These are phyloP conservation scores for Xylaria nigripes DNA, from an alignment of 495 filamentous ascomycete genomes.

Conservation along the genomic window DNA sequence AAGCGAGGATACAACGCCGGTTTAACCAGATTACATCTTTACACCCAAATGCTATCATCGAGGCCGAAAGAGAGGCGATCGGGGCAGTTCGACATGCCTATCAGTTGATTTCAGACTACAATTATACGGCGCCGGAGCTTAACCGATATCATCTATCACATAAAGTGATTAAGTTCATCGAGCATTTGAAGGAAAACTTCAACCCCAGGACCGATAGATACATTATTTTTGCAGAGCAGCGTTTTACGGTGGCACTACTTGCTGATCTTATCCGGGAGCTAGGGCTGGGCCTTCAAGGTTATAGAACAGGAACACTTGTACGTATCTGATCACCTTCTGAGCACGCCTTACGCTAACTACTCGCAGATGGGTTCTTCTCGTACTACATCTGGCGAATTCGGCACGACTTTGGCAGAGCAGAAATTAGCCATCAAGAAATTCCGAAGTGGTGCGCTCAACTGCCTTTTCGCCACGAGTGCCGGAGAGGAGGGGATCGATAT, in stretches of 20 bases:
- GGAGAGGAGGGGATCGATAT: conserved; percentile 96
- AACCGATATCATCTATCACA: conserved; percentile 48
- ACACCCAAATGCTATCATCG: conserved; percentile 25
- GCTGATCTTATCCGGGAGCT: conserved; percentile 51
- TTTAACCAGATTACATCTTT: conserved; percentile 21
- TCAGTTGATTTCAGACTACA: conserved; percentile 45
- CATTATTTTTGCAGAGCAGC: conserved; percentile 77
- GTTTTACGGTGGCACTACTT: conserved; percentile 70
- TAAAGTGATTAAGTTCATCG: conserved; percentile 60
- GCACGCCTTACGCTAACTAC: neutral
- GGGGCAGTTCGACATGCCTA: conserved; percentile 53
- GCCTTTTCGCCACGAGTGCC: conserved; percentile 83
- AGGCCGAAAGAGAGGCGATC: conserved; percentile 41
- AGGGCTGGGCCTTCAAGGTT: conserved; percentile 45
- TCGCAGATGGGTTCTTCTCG: conserved; percentile 33
- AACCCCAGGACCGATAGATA: conserved; percentile 47
- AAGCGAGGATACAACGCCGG: conserved; percentile 45
- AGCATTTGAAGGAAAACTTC: conserved; percentile 53
- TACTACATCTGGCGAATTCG: conserved; percentile 25
- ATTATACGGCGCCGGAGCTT: conserved; percentile 37
- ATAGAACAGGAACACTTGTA: conserved; percentile 61
- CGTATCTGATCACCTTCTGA: conserved; percentile 26
- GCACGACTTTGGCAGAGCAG: conserved; percentile 62
- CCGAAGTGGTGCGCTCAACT: conserved; percentile 73
- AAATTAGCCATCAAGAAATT: conserved; percentile 70